Evolutionary conservation across 2,329 filamentous ascomycete species (phyloP), one percentile per base, ranked within the genome.

Genomic region (Aureobasidium zeae): DNA sequence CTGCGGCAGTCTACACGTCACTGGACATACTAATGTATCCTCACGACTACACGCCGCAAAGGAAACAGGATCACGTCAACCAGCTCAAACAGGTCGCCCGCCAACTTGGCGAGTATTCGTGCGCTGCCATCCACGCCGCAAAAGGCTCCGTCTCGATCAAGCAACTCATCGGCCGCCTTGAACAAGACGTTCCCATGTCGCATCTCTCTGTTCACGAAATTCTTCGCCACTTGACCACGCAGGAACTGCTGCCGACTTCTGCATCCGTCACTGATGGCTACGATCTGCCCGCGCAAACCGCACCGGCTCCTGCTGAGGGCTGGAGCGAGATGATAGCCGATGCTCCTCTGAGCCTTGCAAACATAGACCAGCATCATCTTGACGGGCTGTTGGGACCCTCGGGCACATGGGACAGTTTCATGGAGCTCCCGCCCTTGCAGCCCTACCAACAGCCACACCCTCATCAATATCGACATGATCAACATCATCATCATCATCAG

Each of bases 1-100:
- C 44, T 3, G 44, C 44, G 4, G 37, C 34, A 5, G 30, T 47
- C 2, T 47, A 42, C 31, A 32, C 30, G 5, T 32, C 44, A 11
- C 37, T 47, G 2, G 44, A 47, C 17, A 29, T 35, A 2, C 24
- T 44, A 12, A 36, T 44, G 32, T 21, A 44, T 12, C n/a, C 42
- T 1, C 31, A 44, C 4, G 31, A 37, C 6, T 44, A 44, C 32
- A 29, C 32, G 8, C 19, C 32, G 3, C 19, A 22, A 20, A 44
- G 24, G 6, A 30, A 19, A 22, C 31, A 35, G n/a, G 42, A 44
- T 8, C 32, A 44, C 4, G 10, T 44, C 3, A 9, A 7, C 3
- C 5, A 36, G 3, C 20, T 44, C 3, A 29, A 30, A 15, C 17
- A 22, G 2, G 42, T 37, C 10, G 17, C 24, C 2, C 16, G 20